phyloP scores from a whole-genome alignment of 306 rosid species.

The Pterocarpus santalinus region DNA sequence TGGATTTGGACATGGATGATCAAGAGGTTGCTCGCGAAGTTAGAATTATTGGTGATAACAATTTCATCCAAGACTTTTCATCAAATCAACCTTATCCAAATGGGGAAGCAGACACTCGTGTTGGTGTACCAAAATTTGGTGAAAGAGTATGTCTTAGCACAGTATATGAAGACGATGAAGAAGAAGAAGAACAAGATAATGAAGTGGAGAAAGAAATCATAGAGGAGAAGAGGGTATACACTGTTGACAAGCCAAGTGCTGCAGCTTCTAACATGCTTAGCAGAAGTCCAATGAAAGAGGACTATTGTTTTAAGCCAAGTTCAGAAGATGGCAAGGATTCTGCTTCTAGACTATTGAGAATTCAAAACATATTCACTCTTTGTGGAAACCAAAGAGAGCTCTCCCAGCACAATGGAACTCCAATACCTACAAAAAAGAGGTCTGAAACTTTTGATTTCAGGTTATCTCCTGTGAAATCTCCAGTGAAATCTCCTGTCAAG shows the following conservation, averaged over 20 bases:
- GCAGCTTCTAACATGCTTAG: slow-evolving; percentile 36
- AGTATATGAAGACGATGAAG: slow-evolving; percentile 83
- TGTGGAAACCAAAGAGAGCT: slow-evolving; percentile 95
- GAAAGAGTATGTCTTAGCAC: slow-evolving; percentile 76
- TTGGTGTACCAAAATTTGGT: slow-evolving; percentile 59
- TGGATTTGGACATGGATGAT: slow-evolving; percentile 98
- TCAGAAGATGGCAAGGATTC: slow-evolving; percentile 42
- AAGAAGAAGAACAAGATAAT: slow-evolving; percentile 55
- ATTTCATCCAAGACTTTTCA: slow-evolving; percentile 34
- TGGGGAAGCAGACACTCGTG: slow-evolving; percentile 47
- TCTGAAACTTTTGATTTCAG: slow-evolving; percentile 47
- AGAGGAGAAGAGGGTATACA: slow-evolving; percentile 85
- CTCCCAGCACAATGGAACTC: slow-evolving; percentile 64
- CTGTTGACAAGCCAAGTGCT: slow-evolving; percentile 51
- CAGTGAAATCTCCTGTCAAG: background rate
- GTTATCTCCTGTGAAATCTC: slow-evolving; percentile 42
- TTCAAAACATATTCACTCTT: slow-evolving; percentile 88
- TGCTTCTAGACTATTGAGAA: slow-evolving; percentile 58
- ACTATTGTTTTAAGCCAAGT: slow-evolving; percentile 47
- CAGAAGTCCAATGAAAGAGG: slow-evolving; percentile 59
- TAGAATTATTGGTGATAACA: slow-evolving; percentile 53
- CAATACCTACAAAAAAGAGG: slow-evolving; percentile 55
- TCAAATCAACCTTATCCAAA: slow-evolving; percentile 47
- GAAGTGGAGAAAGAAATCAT: slow-evolving; percentile 82
- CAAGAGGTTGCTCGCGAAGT: slow-evolving; percentile 72